These are phyloP conservation scores for Friedmanniomyces simplex DNA, from an alignment of 495 filamentous ascomycete genomes.

Conservation along the genomic window DNA sequence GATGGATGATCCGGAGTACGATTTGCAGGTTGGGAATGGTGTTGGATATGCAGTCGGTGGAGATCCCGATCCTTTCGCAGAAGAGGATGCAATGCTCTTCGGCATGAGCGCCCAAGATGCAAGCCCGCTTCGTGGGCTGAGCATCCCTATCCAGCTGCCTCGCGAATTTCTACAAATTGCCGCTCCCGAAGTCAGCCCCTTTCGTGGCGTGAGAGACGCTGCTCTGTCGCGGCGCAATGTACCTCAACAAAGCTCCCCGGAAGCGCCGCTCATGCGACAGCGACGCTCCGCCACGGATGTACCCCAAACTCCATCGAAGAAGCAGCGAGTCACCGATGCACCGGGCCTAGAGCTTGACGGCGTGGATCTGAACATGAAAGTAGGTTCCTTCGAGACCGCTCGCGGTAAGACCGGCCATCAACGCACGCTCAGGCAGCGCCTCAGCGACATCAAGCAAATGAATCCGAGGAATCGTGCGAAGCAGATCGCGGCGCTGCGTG, in stretches of 20 bases:
- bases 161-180: neutral
- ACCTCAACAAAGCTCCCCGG: neutral
- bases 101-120: neutral
- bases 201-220: neutral
- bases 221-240: neutral
- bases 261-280: neutral
- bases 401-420: neutral
- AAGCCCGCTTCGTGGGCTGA: no score
- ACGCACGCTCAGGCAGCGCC: constrained; percentile 8
- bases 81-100: neutral
- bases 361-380: neutral
- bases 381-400: constrained; percentile 8
- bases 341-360: constrained; percentile 2
- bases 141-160: no score
- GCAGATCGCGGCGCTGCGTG: neutral
- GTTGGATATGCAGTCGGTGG: neutral
- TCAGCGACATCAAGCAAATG: constrained; percentile 14
- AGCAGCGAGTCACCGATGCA: neutral
- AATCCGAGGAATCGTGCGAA: constrained; percentile 5
- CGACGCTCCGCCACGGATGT: neutral
- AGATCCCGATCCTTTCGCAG: neutral
- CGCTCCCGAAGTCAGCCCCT: neutral
- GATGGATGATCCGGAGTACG: constrained; percentile 17
- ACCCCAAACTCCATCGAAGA: constrained; percentile 1
- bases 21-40: neutral